These are phyloP conservation scores for Entoloma clypeatum DNA, from an alignment of 1,284 basidiomycete species.

Conservation along the genomic window DNA sequence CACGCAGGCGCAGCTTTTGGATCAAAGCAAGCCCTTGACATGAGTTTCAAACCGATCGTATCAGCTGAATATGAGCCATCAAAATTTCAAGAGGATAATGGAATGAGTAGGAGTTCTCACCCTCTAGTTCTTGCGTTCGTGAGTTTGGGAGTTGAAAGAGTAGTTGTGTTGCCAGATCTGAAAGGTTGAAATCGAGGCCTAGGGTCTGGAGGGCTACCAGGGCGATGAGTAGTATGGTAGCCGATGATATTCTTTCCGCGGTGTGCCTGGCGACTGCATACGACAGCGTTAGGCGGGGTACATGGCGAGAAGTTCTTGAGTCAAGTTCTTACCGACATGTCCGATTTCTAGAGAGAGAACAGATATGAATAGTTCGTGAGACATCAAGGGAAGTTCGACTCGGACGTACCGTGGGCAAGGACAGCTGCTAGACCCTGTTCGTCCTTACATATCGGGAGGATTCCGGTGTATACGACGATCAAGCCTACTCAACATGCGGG, in stretches of 20 bases:
- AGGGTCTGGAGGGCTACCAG: constrained; percentile 48
- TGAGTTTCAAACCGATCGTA: constrained; percentile 69
- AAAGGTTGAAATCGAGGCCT: constrained; percentile 56
- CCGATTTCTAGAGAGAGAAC: constrained; percentile 75
- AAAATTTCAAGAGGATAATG: neutral
- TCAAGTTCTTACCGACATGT: constrained; percentile 58
- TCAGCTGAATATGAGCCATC: constrained; percentile 49
- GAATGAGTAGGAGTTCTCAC: constrained; percentile 29
- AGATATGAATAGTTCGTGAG: neutral
- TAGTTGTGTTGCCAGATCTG: constrained; percentile 44
- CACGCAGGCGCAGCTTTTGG: constrained; percentile 73
- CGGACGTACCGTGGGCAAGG: constrained; percentile 74
- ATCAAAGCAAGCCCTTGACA: constrained; percentile 79
- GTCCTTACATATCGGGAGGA: constrained; percentile 75
- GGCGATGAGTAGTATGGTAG: constrained; percentile 52
- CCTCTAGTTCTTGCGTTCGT: constrained; percentile 78
- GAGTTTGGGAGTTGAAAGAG: constrained; percentile 82
- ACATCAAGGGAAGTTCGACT: neutral
- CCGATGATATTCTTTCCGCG: constrained; percentile 63
- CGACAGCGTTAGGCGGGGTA: neutral
- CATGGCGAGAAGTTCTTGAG: constrained; percentile 7
- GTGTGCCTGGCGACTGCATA: constrained; percentile 70
- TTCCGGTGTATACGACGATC: constrained; percentile 89
- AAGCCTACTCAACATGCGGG: constrained; percentile 23
- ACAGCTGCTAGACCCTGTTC: constrained; percentile 86